Evolutionary conservation across 1,284 basidiomycete species (phyloP).

Genomic region (Tranzscheliella williamsii): DNA sequence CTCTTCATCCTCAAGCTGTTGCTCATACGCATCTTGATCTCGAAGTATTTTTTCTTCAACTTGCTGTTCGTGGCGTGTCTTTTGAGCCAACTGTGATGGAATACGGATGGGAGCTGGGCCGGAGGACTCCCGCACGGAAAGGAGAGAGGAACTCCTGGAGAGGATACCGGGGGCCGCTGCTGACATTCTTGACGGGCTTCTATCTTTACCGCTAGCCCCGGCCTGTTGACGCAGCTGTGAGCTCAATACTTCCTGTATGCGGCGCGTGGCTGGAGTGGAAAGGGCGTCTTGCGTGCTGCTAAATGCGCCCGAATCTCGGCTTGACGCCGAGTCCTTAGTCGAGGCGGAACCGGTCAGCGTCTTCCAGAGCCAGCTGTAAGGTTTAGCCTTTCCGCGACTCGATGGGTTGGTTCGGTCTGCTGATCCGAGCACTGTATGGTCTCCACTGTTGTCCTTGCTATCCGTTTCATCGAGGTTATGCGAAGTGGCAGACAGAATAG

Average conservation of each 20-base stretch:
- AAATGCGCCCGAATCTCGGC: not conserved
- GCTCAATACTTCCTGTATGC: conserved; percentile 45
- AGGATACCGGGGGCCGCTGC: conserved; percentile 12
- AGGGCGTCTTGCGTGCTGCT: not conserved
- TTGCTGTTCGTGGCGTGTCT: conserved; percentile 31
- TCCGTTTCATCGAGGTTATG: conserved; percentile 15
- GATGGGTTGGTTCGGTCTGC: not conserved
- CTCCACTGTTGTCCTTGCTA: not conserved
- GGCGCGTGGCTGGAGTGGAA: conserved; percentile 40
- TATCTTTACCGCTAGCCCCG: conserved; percentile 8
- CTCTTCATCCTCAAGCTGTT: conserved; percentile 49
- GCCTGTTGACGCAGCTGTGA: conserved; percentile 34
- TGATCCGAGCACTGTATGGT: not conserved
- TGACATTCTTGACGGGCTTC: conserved; percentile 16
- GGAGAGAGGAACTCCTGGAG: conserved; percentile 22
- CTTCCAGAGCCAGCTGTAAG: conserved; percentile 47
- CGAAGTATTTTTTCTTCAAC: conserved; percentile 36
- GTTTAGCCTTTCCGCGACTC: conserved; percentile 6
- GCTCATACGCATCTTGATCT: conserved; percentile 51
- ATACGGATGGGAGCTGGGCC: conserved; percentile 46
- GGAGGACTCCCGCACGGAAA: conserved; percentile 33
- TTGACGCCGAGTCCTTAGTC: conserved; percentile 1
- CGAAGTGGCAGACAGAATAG: conserved; percentile 30
- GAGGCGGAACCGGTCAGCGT: conserved; percentile 30
- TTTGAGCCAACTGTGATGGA: conserved; percentile 26